Percentiles rank a stretch among this genome's conserved stretches.
These are phyloP conservation scores for Stephanodiscus triporus DNA, from an alignment of 108 stramenopile genomes.

Conservation along the genomic window DNA sequence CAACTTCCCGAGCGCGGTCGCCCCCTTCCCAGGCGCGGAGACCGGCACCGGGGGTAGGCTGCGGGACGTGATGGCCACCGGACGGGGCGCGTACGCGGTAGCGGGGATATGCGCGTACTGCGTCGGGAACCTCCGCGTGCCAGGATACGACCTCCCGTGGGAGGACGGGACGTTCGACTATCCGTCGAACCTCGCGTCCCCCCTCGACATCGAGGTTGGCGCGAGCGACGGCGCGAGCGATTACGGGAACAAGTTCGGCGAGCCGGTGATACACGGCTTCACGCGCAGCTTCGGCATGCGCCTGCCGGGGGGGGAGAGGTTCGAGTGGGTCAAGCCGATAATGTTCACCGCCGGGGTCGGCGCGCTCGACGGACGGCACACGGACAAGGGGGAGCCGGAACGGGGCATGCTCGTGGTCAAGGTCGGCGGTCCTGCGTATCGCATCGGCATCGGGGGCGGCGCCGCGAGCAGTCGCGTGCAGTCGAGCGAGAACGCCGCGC, in stretches of 20 bases:
- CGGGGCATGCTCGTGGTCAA: constrained; percentile 97
- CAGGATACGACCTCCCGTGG: constrained; percentile 94
- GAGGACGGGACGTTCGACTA: constrained; percentile 91
- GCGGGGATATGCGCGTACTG: constrained; percentile 96
- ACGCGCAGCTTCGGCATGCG: constrained; percentile 96
- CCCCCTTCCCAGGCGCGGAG: constrained; percentile 99
- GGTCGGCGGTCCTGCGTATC: constrained; percentile 97
- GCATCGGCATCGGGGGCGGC: constrained; percentile 99
- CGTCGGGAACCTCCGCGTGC: constrained; percentile 96
- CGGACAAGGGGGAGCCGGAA: constrained; percentile 91
- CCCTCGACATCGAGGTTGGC: constrained; percentile 92
- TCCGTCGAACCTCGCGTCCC: constrained; percentile 87
- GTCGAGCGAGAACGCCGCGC: constrained; percentile 83
- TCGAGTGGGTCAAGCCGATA: constrained; percentile 99
- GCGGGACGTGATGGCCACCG: constrained; percentile 98
- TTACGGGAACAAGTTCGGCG: constrained; percentile 99
- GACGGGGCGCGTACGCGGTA: constrained; percentile 93
- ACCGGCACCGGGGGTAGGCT: constrained; percentile 99
- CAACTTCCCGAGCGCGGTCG: constrained; percentile 99
- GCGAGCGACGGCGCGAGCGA: constrained; percentile 98
- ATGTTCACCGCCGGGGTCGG: constrained; percentile 99
- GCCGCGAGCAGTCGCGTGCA: constrained; percentile 94
- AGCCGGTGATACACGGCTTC: constrained; percentile 97
- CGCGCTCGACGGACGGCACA: constrained; percentile 91
- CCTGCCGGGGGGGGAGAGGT: constrained; percentile 90